A percentile compares a stretch with the other conserved stretches of the same genome.
Conservation (phyloP, 257 asterid genomes). For the Verbena officinalis region DNA sequence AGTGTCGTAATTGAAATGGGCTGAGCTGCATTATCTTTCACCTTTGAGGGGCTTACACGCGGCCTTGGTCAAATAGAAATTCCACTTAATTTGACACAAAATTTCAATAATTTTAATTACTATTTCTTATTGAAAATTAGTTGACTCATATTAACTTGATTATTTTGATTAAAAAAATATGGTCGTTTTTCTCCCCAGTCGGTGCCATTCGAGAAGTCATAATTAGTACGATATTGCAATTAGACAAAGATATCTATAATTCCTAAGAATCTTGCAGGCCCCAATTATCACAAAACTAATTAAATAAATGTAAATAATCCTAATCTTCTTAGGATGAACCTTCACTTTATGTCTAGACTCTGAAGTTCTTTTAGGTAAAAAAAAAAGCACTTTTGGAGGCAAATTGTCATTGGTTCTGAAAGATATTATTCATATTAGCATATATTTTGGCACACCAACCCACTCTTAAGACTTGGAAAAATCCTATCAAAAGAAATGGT, state of each 20-base stretch:
- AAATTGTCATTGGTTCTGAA: constrained; percentile 6
- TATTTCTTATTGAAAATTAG: not conserved
- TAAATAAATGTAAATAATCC: not conserved
- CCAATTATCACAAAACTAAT: constrained; percentile 10
- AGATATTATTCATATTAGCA: not conserved
- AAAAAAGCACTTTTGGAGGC: not conserved
- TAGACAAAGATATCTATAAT: not conserved
- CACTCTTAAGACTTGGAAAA: not conserved
- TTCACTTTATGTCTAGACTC: not conserved
- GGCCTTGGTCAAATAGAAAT: no score
- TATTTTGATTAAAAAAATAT: not conserved
- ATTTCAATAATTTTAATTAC: no score
- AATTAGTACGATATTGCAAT: not conserved
- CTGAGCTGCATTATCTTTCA: no score
- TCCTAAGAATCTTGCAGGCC: constrained; percentile 28
- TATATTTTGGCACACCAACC: not conserved
- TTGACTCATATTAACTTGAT: not conserved
- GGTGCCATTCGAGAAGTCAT: not conserved
- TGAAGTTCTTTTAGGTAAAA: not conserved
- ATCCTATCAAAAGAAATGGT: not conserved
- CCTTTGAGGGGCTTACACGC: no score
- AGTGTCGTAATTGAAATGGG: no score
- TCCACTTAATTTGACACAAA: no score
- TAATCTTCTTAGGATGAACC: not conserved
- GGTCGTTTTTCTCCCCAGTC: not conserved